Percentiles rank a stretch among this genome's conserved stretches.
Evolutionary conservation across 176 grass and related monocot genomes (phyloP).

Genomic region (Aegilops bicornis): DNA sequence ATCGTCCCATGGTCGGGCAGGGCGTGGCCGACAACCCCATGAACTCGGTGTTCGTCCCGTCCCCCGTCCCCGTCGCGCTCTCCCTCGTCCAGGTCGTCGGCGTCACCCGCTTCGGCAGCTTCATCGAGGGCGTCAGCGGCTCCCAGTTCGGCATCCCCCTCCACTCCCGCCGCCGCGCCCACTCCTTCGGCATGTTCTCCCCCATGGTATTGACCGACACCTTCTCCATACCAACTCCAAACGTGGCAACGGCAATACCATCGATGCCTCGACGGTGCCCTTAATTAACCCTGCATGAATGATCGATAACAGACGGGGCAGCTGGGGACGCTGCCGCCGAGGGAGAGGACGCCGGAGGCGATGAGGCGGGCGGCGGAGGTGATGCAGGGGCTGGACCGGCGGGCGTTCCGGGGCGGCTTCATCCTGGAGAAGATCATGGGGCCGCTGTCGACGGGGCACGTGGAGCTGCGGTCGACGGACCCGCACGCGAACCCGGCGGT

Average conservation of each 20-base stretch:
- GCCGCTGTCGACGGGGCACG: constrained; percentile 51
- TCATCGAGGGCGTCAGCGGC: constrained; percentile 76
- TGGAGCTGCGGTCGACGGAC: constrained; percentile 46
- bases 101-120: constrained; percentile 65
- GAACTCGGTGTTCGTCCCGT: constrained; percentile 68
- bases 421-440: constrained; percentile 74
- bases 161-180: background rate
- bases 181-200: constrained; percentile 67
- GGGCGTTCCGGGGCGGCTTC: constrained; percentile 63
- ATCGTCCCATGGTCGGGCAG: constrained; percentile 64
- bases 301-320: constrained; percentile 31
- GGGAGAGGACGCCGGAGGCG: constrained; percentile 40
- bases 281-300: background rate
- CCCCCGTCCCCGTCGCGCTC: constrained; percentile 52
- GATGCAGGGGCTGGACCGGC: constrained; percentile 15
- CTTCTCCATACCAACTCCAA: background rate
- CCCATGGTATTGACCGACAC: constrained; percentile 44
- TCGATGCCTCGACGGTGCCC: background rate
- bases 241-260: background rate
- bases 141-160: constrained; percentile 57
- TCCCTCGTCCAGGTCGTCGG: constrained; percentile 80
- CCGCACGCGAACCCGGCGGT: constrained; percentile 51
- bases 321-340: constrained; percentile 44
- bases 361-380: constrained; percentile 27
- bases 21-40: constrained; percentile 85